Evolutionary conservation across 2,329 filamentous ascomycete genomes (phyloP).

Genomic region (Calonectria henricotiae): DNA sequence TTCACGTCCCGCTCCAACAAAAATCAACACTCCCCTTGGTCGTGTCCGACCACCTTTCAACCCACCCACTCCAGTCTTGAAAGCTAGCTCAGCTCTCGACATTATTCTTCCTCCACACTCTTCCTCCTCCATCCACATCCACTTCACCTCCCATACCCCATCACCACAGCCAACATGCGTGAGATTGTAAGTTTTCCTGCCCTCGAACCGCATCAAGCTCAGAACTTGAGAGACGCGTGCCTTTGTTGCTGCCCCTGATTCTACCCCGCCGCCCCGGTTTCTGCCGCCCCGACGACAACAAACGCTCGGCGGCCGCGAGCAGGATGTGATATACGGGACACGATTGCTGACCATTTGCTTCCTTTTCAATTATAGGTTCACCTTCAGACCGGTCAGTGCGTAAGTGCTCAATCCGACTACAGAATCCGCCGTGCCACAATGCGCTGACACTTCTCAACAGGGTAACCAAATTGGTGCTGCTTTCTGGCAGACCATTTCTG

Average conservation of each 20-base stretch:
- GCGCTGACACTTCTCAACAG: conserved; percentile 69
- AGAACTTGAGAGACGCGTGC: conserved; percentile 61
- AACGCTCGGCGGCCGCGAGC: conserved; percentile 36
- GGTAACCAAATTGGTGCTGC: conserved; percentile 99
- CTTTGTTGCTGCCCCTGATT: conserved; percentile 58
- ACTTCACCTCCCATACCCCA: conserved; percentile 27
- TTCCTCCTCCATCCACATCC: conserved; percentile 51
- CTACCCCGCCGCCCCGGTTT: conserved; percentile 56
- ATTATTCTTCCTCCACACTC: conserved; percentile 48
- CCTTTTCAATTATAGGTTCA: conserved; percentile 85
- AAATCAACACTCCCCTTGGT: conserved; percentile 57
- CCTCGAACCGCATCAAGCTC: conserved; percentile 35
- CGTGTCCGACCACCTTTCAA: conserved; percentile 51
- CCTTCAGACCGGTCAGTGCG: conserved; percentile 99
- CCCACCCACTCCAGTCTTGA: conserved; percentile 54
- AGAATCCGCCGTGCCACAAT: conserved; percentile 26
- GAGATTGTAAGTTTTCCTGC: conserved; percentile 36
- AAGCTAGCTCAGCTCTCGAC: conserved; percentile 58
- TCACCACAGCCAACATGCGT: conserved; percentile 70
- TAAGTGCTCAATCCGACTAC: conserved; percentile 65
- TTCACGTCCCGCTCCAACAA: conserved; percentile 54
- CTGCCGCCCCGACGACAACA: conserved; percentile 42
- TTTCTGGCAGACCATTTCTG: conserved; percentile 95
- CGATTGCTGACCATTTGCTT: conserved; percentile 71
- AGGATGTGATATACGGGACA: conserved; percentile 37